Base-by-base conservation (phyloP, 2,329 filamentous ascomycete genomes). In the Cyphellophora europaea region DNA sequence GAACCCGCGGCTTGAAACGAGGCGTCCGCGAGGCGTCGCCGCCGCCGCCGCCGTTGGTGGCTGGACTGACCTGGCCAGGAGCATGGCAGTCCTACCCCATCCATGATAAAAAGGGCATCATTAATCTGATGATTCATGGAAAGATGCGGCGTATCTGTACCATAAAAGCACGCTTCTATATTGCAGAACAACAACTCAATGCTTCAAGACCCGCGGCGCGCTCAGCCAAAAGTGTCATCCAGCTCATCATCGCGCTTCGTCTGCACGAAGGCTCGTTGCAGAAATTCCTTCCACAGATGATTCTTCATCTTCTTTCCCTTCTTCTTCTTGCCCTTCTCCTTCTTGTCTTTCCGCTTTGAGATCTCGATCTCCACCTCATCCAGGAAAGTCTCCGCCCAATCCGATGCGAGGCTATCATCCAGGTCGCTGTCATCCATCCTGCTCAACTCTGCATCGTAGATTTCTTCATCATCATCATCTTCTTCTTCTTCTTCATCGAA, bases 291-390 rank as follows among this genome's bases (percentile, higher is more conserved):
- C 48, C 48, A 51, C 11, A 49, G 29, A 11, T 41, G 34, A 27
- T 51, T 49, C 36, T 47, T 48, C n/a, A 29, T 23, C 35, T 37
- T 43, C 31, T 44, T 44, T 13, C 31, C 34, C 35, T 62, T 63
- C 38, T 59, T 63, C 38, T 56, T 65, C 36, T 57, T 23, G 10
- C 37, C 33, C 30, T 38, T 44, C 15, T 35, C 36, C 19, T 18
- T 32, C n/a, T 32, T 32, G 8, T 19, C 19, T 10, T 19, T 12
- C 30, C 19, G 6, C 3, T 10, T 32, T 18, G 21, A 25, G 21
- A n/a, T n/a, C 8, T 25, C 8, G 8, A 25, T n/a, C 8, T 25
- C 21, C n/a, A 8, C 8, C 8, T n/a, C n/a, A n/a, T n/a, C n/a
- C n/a, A n/a, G n/a, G n/a, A n/a, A n/a, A n/a, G n/a, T n/a, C n/a